A percentile compares a stretch with the other conserved stretches of the same genome.
These are phyloP conservation scores for Brassica cretica DNA, from an alignment of 345 rosid species.

Conservation along the genomic window DNA sequence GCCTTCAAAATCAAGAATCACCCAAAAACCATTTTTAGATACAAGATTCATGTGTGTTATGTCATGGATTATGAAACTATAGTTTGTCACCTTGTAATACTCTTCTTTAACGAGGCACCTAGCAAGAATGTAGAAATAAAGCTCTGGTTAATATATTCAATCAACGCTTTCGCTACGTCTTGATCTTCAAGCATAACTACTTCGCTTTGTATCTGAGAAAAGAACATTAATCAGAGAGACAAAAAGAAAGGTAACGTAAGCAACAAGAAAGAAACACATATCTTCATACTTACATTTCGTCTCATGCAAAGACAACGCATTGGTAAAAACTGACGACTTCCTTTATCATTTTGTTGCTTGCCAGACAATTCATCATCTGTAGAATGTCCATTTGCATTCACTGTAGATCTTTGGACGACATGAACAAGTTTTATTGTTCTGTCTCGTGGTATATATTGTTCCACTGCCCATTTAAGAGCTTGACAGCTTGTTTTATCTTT, in stretches of 20 bases:
- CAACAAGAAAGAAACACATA: not conserved
- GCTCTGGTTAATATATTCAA: slow-evolving; percentile 48
- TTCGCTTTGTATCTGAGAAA: slow-evolving; percentile 56
- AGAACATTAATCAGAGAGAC: slow-evolving; percentile 20
- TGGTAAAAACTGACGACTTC: slow-evolving; percentile 45
- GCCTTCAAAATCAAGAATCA: slow-evolving; percentile 40
- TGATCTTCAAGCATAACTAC: slow-evolving; percentile 53
- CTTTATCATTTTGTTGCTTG: slow-evolving; percentile 29
- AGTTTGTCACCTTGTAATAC: slow-evolving; percentile 48
- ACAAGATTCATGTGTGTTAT: not conserved
- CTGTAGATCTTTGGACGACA: slow-evolving; percentile 44
- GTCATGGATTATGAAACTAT: not conserved
- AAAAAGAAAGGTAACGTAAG: not conserved
- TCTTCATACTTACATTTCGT: slow-evolving; percentile 46
- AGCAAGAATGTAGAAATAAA: slow-evolving; percentile 52
- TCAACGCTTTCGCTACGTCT: slow-evolving; percentile 63
- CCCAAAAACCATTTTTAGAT: not conserved
- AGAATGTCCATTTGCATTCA: slow-evolving; percentile 3
- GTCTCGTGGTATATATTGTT: slow-evolving; percentile 41
- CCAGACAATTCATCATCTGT: slow-evolving; percentile 25
- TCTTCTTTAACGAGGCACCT: slow-evolving; percentile 53
- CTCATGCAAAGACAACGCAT: slow-evolving; percentile 61
- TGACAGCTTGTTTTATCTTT: slow-evolving; percentile 47
- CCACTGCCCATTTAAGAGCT: slow-evolving; percentile 61
- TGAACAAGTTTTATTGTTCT: slow-evolving; percentile 59